These are phyloP conservation scores for Pleurotus djamor DNA, from an alignment of 768 basidiomycete species.

Conservation along the genomic window DNA sequence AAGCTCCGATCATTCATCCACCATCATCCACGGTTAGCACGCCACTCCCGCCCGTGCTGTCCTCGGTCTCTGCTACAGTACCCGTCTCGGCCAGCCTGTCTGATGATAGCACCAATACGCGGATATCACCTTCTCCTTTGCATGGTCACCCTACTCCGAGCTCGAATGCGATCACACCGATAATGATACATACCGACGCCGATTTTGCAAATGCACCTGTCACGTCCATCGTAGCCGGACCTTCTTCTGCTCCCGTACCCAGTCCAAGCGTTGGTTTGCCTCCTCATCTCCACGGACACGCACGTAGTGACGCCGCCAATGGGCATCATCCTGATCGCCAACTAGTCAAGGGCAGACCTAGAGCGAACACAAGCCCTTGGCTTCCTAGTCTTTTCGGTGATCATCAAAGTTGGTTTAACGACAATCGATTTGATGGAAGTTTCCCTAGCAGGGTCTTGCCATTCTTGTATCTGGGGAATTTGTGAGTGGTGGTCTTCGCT, in stretches of 20 bases:
- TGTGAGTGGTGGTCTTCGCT: conserved; percentile 56
- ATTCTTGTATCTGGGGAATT: conserved; percentile 91
- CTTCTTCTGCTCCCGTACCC: neutral
- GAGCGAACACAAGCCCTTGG: conserved; percentile 71
- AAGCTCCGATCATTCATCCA: conserved; percentile 16
- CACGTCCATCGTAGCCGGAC: neutral
- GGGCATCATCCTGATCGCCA: conserved; percentile 13
- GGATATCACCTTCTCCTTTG: neutral
- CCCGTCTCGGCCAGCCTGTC: neutral
- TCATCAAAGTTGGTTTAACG: conserved; percentile 94
- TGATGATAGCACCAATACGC: neutral
- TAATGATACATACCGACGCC: neutral
- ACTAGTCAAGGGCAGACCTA: conserved; percentile 47
- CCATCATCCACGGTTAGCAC: neutral
- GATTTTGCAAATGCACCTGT: neutral
- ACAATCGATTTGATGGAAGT: conserved; percentile 90
- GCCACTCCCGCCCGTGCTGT: neutral
- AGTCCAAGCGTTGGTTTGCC: neutral
- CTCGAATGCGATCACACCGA: neutral
- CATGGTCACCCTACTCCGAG: neutral
- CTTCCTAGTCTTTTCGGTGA: conserved; percentile 61
- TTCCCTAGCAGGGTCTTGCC: conserved; percentile 93
- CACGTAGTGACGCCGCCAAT: neutral
- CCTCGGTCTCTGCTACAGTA: neutral
- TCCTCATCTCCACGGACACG: neutral